These are phyloP conservation scores for Termitomyces sp. DNA, from an alignment of 768 basidiomycete species.

Conservation along the genomic window DNA sequence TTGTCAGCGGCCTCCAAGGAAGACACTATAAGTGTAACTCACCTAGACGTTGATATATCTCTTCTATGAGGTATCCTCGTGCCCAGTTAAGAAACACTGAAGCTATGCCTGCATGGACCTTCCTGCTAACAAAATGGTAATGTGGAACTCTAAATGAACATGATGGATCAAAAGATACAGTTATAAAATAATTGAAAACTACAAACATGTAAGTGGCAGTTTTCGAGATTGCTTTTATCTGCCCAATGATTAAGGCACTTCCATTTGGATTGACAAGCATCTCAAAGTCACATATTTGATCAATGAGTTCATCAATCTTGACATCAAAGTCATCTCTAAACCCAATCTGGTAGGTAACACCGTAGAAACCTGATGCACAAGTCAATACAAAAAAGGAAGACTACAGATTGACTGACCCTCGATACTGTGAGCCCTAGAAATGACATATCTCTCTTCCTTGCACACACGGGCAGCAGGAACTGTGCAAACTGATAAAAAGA, in stretches of 20 bases:
- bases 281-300: constrained; percentile 47
- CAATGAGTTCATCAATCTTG: constrained; percentile 40
- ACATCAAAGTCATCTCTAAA: constrained; percentile 60
- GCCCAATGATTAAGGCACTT: constrained; percentile 24
- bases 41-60: constrained; percentile 57
- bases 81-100: constrained; percentile 33
- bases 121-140: constrained; percentile 47
- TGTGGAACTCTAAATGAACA: constrained; percentile 43
- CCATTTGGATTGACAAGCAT: constrained; percentile 27
- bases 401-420: constrained; percentile 29
- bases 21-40: constrained; percentile 6
- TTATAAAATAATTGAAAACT: not conserved
- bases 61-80: constrained; percentile 50
- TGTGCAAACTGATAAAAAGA: constrained; percentile 57
- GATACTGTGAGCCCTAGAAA: constrained; percentile 51
- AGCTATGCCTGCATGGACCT: constrained; percentile 25
- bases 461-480: constrained; percentile 46
- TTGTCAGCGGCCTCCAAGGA: not conserved
- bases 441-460: constrained; percentile 44
- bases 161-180: not conserved
- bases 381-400: not conserved
- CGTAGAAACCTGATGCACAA: constrained; percentile 44
- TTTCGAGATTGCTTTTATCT: constrained; percentile 34
- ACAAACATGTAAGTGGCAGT: constrained; percentile 55
- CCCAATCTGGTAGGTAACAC: constrained; percentile 52